These are phyloP conservation scores for Myriangium duriaei DNA, from an alignment of 2,329 filamentous ascomycete species.

Conservation along the genomic window DNA sequence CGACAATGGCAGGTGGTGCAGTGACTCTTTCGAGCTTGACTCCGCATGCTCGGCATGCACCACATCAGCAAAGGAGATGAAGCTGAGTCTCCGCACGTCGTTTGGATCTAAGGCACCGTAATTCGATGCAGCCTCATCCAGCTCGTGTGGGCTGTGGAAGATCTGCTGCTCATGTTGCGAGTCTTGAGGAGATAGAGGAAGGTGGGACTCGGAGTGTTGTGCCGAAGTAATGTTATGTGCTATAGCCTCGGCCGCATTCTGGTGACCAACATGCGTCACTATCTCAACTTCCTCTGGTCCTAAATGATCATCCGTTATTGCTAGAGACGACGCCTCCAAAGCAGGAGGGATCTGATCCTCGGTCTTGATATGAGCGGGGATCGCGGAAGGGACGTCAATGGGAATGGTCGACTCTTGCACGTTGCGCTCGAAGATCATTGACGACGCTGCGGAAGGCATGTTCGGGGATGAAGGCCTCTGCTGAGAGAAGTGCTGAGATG, in stretches of 20 bases:
- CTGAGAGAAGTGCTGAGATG: slow-evolving; percentile 32
- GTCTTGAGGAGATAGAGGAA: slow-evolving; percentile 11
- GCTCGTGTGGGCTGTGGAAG: slow-evolving; percentile 4
- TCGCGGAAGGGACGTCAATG: slow-evolving; percentile 67
- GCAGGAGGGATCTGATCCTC: slow-evolving; percentile 90
- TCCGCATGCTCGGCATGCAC: slow-evolving; percentile 63
- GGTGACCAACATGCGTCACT: slow-evolving; percentile 73
- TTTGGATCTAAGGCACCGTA: slow-evolving; percentile 66
- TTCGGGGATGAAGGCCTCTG: slow-evolving; percentile 55
- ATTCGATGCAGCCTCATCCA: slow-evolving; percentile 55
- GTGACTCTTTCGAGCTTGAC: slow-evolving; percentile 39
- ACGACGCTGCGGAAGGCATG: slow-evolving; percentile 62
- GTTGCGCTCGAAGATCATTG: slow-evolving; percentile 81
- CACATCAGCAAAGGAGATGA: slow-evolving; percentile 94
- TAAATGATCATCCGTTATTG: slow-evolving; percentile 75
- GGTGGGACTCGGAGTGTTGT: slow-evolving; percentile 11
- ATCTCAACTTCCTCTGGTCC: slow-evolving; percentile 89
- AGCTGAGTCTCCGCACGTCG: slow-evolving; percentile 74
- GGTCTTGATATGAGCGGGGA: slow-evolving; percentile 83
- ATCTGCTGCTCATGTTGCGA: slow-evolving; percentile 10
- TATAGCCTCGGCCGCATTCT: slow-evolving; percentile 60
- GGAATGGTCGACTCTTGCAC: slow-evolving; percentile 66
- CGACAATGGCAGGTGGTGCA: slow-evolving; percentile 56
- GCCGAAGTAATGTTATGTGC: slow-evolving; percentile 15
- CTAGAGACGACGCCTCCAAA: slow-evolving; percentile 78